These are phyloP conservation scores for Tricladium varicosporioides DNA, from an alignment of 2,329 filamentous ascomycete genomes.

Conservation along the genomic window DNA sequence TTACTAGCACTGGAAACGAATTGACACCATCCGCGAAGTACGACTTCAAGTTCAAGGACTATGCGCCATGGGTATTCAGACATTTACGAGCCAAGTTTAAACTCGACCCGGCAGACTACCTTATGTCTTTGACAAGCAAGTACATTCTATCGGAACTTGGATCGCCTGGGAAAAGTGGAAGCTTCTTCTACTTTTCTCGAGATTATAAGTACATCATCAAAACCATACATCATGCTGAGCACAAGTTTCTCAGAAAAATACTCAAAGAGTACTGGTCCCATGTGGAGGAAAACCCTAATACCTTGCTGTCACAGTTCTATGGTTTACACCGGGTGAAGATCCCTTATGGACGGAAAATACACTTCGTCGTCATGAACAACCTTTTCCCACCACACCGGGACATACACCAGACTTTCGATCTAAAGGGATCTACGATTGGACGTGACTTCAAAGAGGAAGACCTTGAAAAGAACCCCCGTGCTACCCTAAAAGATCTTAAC, in stretches of 20 bases:
- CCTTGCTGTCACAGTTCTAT: conserved; percentile 95
- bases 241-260: conserved; percentile 81
- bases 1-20: conserved; percentile 81
- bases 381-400: conserved; percentile 95
- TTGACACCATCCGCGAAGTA: conserved; percentile 97
- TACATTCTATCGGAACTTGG: conserved; percentile 97
- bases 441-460: conserved; percentile 89
- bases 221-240: conserved; percentile 94
- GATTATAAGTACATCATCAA: conserved; percentile 99
- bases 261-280: conserved; percentile 92
- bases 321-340: conserved; percentile 97
- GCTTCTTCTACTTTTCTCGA: conserved; percentile 98
- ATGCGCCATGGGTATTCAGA: conserved; percentile 99
- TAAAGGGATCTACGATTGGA: conserved; percentile 95
- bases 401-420: conserved; percentile 93
- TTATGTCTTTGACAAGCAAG: conserved; percentile 97
- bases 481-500: conserved; percentile 94
- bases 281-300: conserved; percentile 91
- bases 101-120: conserved; percentile 93
- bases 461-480: conserved; percentile 82
- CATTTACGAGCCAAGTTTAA: conserved; percentile 84
- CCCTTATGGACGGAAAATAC: conserved; percentile 95
- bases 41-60: conserved; percentile 99
- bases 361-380: conserved; percentile 99
- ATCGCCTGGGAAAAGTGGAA: conserved; percentile 95